Percentiles rank a stretch among this genome's conserved stretches.
These are phyloP conservation scores for Globisporangium polare DNA, from an alignment of 352 stramenopile species.

Conservation along the genomic window DNA sequence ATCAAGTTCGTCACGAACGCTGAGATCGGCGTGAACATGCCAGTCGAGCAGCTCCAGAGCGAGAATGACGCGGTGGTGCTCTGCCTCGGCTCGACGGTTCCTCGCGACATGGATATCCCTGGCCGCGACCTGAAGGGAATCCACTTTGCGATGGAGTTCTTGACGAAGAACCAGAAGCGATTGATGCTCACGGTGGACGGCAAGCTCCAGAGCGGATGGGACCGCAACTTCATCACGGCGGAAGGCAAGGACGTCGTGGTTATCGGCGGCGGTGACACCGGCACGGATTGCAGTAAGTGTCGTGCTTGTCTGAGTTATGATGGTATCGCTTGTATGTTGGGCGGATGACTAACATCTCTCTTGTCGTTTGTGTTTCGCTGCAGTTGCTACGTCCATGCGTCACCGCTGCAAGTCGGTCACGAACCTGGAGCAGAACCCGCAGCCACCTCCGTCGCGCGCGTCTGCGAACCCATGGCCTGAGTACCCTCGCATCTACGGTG, in stretches of 20 bases:
- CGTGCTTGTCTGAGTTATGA: neutral
- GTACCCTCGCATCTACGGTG: slow-evolving; percentile 96
- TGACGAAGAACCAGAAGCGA: slow-evolving; percentile 98
- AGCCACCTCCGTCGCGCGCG: slow-evolving; percentile 89
- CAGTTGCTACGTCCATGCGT: slow-evolving; percentile 95
- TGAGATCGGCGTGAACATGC: slow-evolving; percentile 88
- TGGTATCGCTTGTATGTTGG: neutral
- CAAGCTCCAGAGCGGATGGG: slow-evolving; percentile 95
- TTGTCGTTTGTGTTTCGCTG: neutral
- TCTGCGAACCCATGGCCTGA: slow-evolving; percentile 96
- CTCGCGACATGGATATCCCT: slow-evolving; percentile 89
- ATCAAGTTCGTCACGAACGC: slow-evolving; percentile 97
- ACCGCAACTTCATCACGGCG: slow-evolving; percentile 93
- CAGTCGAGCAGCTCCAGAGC: slow-evolving; percentile 62
- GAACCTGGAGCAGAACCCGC: slow-evolving; percentile 96
- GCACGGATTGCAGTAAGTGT: slow-evolving; percentile 93
- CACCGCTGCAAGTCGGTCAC: slow-evolving; percentile 95
- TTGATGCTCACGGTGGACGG: slow-evolving; percentile 94
- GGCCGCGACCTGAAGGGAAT: slow-evolving; percentile 92
- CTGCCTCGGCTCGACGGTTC: slow-evolving; percentile 93
- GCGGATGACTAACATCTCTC: neutral
- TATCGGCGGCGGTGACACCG: slow-evolving; percentile 96
- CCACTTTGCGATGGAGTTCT: slow-evolving; percentile 97
- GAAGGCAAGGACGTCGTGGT: slow-evolving; percentile 98
- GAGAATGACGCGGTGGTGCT: slow-evolving; percentile 93